A percentile compares a stretch with the other conserved stretches of the same genome.
phyloP scores from a whole-genome alignment of 2,329 filamentous ascomycete genomes.

The Geosmithia flava region DNA sequence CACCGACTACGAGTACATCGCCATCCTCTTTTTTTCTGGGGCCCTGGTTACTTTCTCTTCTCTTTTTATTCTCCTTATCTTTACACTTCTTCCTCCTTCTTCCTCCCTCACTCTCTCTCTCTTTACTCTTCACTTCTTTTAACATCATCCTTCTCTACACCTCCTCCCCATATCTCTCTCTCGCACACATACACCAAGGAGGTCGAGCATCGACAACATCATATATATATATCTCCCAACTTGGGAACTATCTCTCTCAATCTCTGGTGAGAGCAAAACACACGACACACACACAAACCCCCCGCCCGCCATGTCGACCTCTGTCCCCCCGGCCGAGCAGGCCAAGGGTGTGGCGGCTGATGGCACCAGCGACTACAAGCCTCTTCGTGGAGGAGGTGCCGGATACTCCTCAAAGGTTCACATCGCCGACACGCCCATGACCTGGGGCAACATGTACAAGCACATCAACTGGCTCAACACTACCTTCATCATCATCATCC shows the following conservation, averaged over 20 bases:
- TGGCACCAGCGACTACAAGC: slow-evolving; percentile 43
- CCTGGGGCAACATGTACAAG: slow-evolving; percentile 74
- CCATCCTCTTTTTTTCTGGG: background rate
- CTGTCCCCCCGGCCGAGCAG: slow-evolving; percentile 23
- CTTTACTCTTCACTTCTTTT: background rate
- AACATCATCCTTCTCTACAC: background rate
- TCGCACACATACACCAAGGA: no score
- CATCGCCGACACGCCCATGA: slow-evolving; percentile 74
- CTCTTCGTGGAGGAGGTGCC: slow-evolving; percentile 27
- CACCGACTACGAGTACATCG: background rate
- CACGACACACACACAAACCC: background rate
- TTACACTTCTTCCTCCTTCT: background rate
- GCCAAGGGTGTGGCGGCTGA: slow-evolving; percentile 25
- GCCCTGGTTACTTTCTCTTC: background rate
- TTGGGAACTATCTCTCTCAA: no score
- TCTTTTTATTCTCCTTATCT: background rate
- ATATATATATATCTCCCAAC: no score
- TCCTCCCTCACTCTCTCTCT: background rate
- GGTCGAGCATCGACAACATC: background rate
- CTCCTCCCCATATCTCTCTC: background rate
- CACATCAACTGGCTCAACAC: slow-evolving; percentile 93
- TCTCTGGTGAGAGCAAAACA: no score
- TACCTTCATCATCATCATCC: slow-evolving; percentile 66
- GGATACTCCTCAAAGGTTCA: slow-evolving; percentile 60
- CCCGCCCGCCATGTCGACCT: slow-evolving; percentile 18